These are phyloP conservation scores for Crucibulum laeve DNA, from an alignment of 768 basidiomycete genomes.

Conservation along the genomic window DNA sequence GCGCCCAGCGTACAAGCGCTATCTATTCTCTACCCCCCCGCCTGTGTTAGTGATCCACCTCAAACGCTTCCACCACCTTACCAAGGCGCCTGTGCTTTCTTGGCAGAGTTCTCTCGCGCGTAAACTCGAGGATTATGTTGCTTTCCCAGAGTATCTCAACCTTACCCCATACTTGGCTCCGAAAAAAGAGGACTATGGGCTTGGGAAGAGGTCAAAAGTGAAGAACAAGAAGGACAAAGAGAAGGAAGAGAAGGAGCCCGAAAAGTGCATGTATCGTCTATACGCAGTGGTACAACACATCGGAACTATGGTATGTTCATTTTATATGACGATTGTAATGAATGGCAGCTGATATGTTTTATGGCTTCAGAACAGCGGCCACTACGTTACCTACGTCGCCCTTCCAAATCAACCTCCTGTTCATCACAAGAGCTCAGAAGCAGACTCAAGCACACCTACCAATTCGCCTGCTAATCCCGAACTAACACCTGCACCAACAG, in stretches of 20 bases:
- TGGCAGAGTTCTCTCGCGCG: slow-evolving; percentile 42
- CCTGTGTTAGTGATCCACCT: slow-evolving; percentile 90
- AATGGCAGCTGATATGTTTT: slow-evolving; percentile 8
- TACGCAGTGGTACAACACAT: slow-evolving; percentile 86
- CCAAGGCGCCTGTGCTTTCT: slow-evolving; percentile 55
- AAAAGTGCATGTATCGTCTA: slow-evolving; percentile 58
- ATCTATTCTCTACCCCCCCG: slow-evolving; percentile 82
- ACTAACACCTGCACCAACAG: slow-evolving; percentile 14
- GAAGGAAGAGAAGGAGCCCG: slow-evolving; percentile 23
- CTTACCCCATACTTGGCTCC: slow-evolving; percentile 86
- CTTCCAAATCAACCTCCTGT: slow-evolving; percentile 39
- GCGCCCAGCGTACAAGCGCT: slow-evolving; percentile 89
- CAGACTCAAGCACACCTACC: slow-evolving; percentile 4
- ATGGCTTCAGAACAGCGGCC: slow-evolving; percentile 68
- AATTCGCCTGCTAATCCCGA: slow-evolving; percentile 7
- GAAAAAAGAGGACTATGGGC: slow-evolving; percentile 63
- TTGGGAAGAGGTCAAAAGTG: slow-evolving; percentile 30
- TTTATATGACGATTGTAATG: background rate
- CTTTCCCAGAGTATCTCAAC: slow-evolving; percentile 87
- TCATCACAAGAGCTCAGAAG: slow-evolving; percentile 2
- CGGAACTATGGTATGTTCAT: slow-evolving; percentile 70
- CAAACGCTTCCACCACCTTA: slow-evolving; percentile 89
- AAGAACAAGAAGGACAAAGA: slow-evolving; percentile 13
- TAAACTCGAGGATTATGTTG: slow-evolving; percentile 89
- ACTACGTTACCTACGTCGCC: slow-evolving; percentile 84